Evolutionary conservation across 106 monocot genomes (phyloP), one percentile per base, ranked within the genome.

Genomic region (Triglochin maritima): DNA sequence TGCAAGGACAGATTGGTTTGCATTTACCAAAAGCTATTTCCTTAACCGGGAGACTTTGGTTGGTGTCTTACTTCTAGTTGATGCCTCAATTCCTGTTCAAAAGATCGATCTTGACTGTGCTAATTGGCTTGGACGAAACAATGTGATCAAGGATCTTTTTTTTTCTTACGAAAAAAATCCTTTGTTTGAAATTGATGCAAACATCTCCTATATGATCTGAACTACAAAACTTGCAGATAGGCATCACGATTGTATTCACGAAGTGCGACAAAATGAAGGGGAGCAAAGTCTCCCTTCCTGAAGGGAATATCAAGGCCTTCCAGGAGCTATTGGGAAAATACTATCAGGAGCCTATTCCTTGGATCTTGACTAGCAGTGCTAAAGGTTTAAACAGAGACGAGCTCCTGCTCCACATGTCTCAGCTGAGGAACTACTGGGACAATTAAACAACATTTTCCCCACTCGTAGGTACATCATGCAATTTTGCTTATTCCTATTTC

Each of bases 291-390:
- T 82, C 65, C 56, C 76, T 65, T 29, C 82, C 84, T 2, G 82
- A 80, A 4, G 98, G 84, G 60, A 99, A 92, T 65, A 72, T 99
- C 29, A 82, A 79, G 57, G 71, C 77, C 13, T 99, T 99, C 75
- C 88, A 89, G 49, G 88, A 84, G 44, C 67, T 84, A 65, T 63
- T 89, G 68, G 83, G 92, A 56, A 77, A 72, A 41, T 71, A 77
- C 48, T 92, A 98, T 65, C 10, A 69, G 52, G 98, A 79, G 17
- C 84, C 98, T 54, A 84, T 86, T 15, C 92, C 98, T 4, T 98
- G 92, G 92, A 86, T 98, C 70, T 89, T 92, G 98, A 98, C 98
- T 2, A 98, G 98, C 62, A 81, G 98, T 46, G 63, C 84, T n/a
- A 92, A 85, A 5, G 98, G 98, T 10, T 68, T 98, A 47, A 92